Evolutionary conservation across 2,329 filamentous ascomycete species (phyloP).

Genomic region (Xylaria sp.): DNA sequence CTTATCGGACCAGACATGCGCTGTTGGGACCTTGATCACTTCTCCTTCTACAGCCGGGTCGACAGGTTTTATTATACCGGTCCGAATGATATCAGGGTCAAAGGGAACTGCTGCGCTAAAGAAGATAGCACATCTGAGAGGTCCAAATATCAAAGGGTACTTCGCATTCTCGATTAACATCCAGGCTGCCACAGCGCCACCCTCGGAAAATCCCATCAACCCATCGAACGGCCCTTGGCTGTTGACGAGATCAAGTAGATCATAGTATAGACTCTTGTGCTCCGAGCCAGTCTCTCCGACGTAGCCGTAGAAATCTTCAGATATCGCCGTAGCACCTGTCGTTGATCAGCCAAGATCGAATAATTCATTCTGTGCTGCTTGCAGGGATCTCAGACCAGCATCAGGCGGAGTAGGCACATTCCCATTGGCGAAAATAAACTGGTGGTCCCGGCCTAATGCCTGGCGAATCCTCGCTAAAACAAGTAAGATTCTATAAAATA

Average conservation of each 20-base stretch:
- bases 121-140: conserved; percentile 48
- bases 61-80: conserved; percentile 42
- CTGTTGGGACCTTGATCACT: conserved; percentile 46
- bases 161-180: conserved; percentile 48
- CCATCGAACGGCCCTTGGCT: conserved; percentile 47
- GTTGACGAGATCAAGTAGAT: conserved; percentile 43
- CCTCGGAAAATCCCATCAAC: conserved; percentile 50
- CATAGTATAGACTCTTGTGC: conserved; percentile 42
- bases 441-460: conserved; percentile 43
- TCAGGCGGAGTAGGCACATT: conserved; percentile 42
- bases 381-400: conserved; percentile 36
- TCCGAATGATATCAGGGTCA: conserved; percentile 44
- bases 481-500: conserved; percentile 30
- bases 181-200: conserved; percentile 48
- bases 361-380: background rate
- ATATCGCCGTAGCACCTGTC: conserved; percentile 41
- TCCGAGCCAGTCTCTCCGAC: conserved; percentile 40
- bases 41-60: conserved; percentile 45
- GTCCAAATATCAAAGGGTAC: conserved; percentile 42
- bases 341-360: conserved; percentile 23
- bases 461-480: conserved; percentile 43
- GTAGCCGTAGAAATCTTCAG: conserved; percentile 44
- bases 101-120: conserved; percentile 48
- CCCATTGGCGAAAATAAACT: conserved; percentile 46
- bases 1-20: conserved; percentile 44